A percentile compares a stretch with the other conserved stretches of the same genome.
Conservation (phyloP, 2,329 filamentous ascomycete genomes). For the Hypoxylon sp. region DNA sequence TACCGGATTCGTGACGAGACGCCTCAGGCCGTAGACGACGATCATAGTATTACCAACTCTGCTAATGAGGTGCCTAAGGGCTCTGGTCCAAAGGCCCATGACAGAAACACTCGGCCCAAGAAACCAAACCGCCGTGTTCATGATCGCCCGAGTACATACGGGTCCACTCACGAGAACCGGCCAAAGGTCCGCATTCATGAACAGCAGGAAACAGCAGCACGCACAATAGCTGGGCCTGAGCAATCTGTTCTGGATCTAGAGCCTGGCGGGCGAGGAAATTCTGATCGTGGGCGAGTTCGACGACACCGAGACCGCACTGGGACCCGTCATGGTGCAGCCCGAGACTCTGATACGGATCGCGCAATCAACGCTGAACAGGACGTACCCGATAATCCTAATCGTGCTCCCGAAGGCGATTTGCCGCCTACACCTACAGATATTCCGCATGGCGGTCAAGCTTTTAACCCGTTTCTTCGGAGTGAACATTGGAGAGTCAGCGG, state of each 20-base stretch:
- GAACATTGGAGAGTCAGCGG: constrained; percentile 38
- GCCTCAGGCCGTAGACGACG: background rate
- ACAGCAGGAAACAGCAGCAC: background rate
- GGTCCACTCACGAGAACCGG: background rate
- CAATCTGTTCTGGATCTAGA: constrained; percentile 69
- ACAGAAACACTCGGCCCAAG: background rate
- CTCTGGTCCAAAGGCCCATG: background rate
- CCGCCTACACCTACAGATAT: constrained; percentile 36
- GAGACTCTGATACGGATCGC: constrained; percentile 51
- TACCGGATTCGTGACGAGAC: background rate
- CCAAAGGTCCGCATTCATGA: too few species aligned
- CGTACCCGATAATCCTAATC: constrained; percentile 10
- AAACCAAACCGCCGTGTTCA: background rate
- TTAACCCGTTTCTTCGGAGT: constrained; percentile 22
- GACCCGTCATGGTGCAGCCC: constrained; percentile 79
- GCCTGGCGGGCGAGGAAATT: constrained; percentile 80
- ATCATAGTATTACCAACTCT: constrained; percentile 5
- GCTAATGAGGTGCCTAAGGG: background rate
- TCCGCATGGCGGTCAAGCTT: constrained; percentile 2
- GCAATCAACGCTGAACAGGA: constrained; percentile 52
- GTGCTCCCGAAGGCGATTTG: constrained; percentile 27
- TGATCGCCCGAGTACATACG: background rate
- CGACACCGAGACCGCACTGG: constrained; percentile 80
- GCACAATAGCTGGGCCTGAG: background rate
- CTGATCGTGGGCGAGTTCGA: constrained; percentile 84